A percentile compares a stretch with the other conserved stretches of the same genome.
These are phyloP conservation scores for Coniochaeta sp. DNA, from an alignment of 2,329 filamentous ascomycete species.

Conservation along the genomic window DNA sequence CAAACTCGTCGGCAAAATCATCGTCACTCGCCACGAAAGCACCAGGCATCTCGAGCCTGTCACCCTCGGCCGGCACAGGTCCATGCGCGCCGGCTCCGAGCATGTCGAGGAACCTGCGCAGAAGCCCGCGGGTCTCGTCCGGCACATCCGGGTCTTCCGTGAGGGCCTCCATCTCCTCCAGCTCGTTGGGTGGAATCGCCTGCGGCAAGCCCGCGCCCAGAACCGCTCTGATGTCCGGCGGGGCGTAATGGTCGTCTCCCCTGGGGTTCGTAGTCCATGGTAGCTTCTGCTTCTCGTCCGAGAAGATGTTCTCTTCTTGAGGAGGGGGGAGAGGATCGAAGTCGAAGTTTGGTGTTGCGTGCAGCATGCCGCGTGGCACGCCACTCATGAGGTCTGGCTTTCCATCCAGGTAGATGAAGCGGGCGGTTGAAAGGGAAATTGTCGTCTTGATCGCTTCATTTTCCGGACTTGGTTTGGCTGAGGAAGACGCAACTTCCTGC, in stretches of 20 bases:
- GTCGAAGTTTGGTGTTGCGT: conserved; percentile 58
- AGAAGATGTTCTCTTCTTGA: conserved; percentile 44
- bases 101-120: conserved; percentile 1
- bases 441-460: conserved; percentile 27
- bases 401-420: conserved; percentile 74
- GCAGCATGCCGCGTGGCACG: conserved; percentile 58
- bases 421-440: conserved; percentile 47
- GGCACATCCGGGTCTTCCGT: background rate
- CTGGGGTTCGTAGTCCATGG: conserved; percentile 26
- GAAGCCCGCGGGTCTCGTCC: background rate
- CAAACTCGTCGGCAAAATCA: conserved; percentile 9
- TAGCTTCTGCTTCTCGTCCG: conserved; percentile 28
- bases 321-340: conserved; percentile 77
- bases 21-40: background rate
- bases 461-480: conserved; percentile 14
- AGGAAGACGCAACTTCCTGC: conserved; percentile 44
- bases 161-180: background rate
- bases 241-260: background rate
- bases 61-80: background rate
- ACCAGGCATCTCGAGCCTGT: background rate
- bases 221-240: background rate
- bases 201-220: background rate
- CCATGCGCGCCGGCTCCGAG: background rate
- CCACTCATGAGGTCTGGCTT: conserved; percentile 62
- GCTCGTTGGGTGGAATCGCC: background rate